Conservation (phyloP, 768 basidiomycete species). For the Agaricus sinodeliciosus region DNA sequence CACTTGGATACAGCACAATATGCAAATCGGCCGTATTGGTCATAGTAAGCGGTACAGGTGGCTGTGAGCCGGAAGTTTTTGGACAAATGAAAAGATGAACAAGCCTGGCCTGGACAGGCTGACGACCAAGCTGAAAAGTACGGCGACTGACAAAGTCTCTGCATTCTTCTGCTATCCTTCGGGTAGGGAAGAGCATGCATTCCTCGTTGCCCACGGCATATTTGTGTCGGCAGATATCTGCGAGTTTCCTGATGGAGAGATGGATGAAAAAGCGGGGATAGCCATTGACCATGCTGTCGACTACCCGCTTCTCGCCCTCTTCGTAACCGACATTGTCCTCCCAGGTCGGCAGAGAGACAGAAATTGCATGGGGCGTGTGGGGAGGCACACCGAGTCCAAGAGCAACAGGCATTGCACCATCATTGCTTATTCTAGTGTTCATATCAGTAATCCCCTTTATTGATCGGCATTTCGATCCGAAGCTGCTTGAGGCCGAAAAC, state of each 20-base stretch:
- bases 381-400: slow-evolving; percentile 55
- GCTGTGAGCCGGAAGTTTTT: slow-evolving; percentile 28
- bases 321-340: slow-evolving; percentile 88
- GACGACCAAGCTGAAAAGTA: slow-evolving; percentile 31
- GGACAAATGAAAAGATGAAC: slow-evolving; percentile 70
- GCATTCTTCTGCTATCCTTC: slow-evolving; percentile 66
- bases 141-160: slow-evolving; percentile 62
- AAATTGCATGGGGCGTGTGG: slow-evolving; percentile 81
- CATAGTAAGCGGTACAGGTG: slow-evolving; percentile 14
- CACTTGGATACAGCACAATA: slow-evolving; percentile 70
- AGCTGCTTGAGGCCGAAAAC: not conserved
- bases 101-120: slow-evolving; percentile 43
- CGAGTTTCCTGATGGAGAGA: slow-evolving; percentile 82
- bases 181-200: slow-evolving; percentile 76
- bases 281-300: slow-evolving; percentile 77
- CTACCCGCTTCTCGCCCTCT: slow-evolving; percentile 75
- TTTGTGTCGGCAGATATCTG: slow-evolving; percentile 65
- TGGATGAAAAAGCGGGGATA: slow-evolving; percentile 97
- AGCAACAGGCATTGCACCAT: slow-evolving; percentile 18
- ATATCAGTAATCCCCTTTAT: not conserved
- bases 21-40: slow-evolving; percentile 54
- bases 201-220: slow-evolving; percentile 67
- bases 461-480: not conserved
- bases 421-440: not conserved
- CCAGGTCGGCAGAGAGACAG: slow-evolving; percentile 94